Base-by-base conservation (phyloP, 495 filamentous ascomycete species). In the Clohesyomyces aquaticus region DNA sequence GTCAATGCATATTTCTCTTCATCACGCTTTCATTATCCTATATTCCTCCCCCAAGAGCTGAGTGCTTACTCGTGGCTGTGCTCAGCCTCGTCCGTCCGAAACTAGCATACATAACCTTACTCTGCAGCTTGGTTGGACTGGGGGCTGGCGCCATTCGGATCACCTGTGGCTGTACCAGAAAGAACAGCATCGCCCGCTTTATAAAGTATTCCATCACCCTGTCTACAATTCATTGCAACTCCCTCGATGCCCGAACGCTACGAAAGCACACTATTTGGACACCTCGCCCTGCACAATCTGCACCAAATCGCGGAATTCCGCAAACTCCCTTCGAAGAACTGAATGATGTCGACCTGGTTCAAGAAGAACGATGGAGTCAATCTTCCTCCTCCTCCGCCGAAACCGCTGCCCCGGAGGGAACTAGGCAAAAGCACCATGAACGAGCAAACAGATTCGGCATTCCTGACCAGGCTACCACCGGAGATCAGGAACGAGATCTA, bases 401-500 rank as follows among this genome's bases (percentile, higher is more conserved):
- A 19, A 2, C 54, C 54, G 19, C 21, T 41, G 10, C 54, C 54
- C 18, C n/a, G 23, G 42, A 23, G 57, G 19, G 29, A 14, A 14
- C 10, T n/a, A 22, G 18, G 11, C 11, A 4, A 52, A 1, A 12
- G 12, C 1, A 18, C 18, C 27, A 52, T 51, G 3, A 1, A 51
- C 27, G 42, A 51, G 11, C 57, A 62, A 38, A 32, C 0, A 21
- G 23, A 47, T 27, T 54, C 32, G 28, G 10, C 35, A n/a, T 62
- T 62, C n/a, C 27, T 54, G 12, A 54, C 48, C 18, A 45, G 26
- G 18, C 28, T 62, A 25, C 59, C 59, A 23, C 9, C 49, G 19
- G 59, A 62, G 27, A 18, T 62, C 3, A 54, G 59, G 38, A 62
- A 62, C 48, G 35, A 55, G 48, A 51, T 62, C 19, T 62, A 62